phyloP scores from a whole-genome alignment of 495 filamentous ascomycete species.

The Usnea hakonensis region DNA sequence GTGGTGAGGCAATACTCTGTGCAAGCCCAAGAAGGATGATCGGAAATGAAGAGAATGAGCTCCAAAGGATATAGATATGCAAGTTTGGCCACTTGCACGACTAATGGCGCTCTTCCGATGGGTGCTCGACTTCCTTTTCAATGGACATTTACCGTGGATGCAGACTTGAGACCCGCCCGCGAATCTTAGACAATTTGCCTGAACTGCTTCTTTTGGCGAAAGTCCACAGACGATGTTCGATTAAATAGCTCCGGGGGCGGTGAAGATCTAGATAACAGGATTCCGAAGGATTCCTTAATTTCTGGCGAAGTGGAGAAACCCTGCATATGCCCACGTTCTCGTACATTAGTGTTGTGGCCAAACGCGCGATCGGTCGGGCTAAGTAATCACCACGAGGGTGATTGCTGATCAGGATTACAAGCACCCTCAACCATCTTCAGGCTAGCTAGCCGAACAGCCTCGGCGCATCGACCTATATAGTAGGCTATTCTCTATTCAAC shows the following conservation, averaged over 20 bases:
- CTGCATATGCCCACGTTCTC: neutral
- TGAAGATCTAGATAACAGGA: neutral
- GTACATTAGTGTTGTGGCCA: neutral
- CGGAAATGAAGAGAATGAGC: neutral
- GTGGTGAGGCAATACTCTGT: neutral
- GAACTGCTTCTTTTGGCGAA: neutral
- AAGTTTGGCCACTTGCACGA: neutral
- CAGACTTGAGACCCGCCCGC: neutral
- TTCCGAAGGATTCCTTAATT: neutral
- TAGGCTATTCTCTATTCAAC: too few species aligned
- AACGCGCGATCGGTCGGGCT: neutral
- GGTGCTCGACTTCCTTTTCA: neutral
- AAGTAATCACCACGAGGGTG: neutral
- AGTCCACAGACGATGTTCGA: too few species aligned
- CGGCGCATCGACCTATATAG: too few species aligned
- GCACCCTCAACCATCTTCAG: too few species aligned
- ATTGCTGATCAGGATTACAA: too few species aligned
- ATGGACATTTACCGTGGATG: too few species aligned
- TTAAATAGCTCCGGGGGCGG: neutral
- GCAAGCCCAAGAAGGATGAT: neutral
- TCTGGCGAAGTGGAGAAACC: neutral
- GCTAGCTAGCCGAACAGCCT: too few species aligned
- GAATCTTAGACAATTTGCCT: neutral
- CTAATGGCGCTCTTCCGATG: neutral
- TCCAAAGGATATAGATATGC: neutral